A percentile compares a stretch with the other conserved stretches of the same genome.
These are phyloP conservation scores for Phoma sp. DNA, from an alignment of 2,329 filamentous ascomycete species.

Conservation along the genomic window DNA sequence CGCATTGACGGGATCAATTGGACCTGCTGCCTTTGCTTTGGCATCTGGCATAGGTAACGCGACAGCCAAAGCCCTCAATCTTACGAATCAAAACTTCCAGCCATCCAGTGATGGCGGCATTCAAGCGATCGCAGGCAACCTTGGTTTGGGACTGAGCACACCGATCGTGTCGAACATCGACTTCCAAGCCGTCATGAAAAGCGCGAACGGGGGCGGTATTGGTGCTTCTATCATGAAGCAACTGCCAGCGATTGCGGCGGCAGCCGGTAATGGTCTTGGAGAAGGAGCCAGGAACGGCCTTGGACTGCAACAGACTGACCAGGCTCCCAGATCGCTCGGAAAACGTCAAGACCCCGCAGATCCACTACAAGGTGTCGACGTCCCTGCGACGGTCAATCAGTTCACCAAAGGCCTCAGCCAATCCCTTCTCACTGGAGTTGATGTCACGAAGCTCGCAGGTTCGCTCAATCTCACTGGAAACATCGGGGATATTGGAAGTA, in stretches of 20 bases:
- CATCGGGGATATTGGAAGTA: conserved; percentile 1
- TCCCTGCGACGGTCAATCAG: conserved; percentile 25
- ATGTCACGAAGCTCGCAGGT: conserved; percentile 21
- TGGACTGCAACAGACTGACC: conserved; percentile 16
- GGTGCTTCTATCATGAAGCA: conserved; percentile 20
- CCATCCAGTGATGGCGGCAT: conserved; percentile 26
- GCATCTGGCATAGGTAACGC: conserved; percentile 39
- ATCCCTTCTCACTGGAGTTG: conserved; percentile 29
- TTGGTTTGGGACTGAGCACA: conserved; percentile 33
- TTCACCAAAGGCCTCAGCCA: conserved; percentile 36
- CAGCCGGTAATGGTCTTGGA: conserved; percentile 37
- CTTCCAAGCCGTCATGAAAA: conserved; percentile 25
- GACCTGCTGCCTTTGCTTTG: conserved; percentile 31
- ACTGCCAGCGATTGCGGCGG: conserved; percentile 33
- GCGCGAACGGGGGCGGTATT: conserved; percentile 9
- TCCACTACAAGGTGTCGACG: conserved; percentile 15
- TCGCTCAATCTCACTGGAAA: conserved; percentile 2
- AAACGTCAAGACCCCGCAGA: conserved; percentile 21
- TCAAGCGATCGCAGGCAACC: conserved; percentile 32
- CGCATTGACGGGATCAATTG: conserved; percentile 16
- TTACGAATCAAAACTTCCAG: conserved; percentile 26
- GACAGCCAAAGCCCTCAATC: conserved; percentile 31
- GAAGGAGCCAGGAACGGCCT: conserved; percentile 34
- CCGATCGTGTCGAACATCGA: conserved; percentile 34
- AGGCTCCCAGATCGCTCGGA: neutral